Conservation (phyloP, 1,284 basidiomycete species). For the Microbotryum saponariae region DNA sequence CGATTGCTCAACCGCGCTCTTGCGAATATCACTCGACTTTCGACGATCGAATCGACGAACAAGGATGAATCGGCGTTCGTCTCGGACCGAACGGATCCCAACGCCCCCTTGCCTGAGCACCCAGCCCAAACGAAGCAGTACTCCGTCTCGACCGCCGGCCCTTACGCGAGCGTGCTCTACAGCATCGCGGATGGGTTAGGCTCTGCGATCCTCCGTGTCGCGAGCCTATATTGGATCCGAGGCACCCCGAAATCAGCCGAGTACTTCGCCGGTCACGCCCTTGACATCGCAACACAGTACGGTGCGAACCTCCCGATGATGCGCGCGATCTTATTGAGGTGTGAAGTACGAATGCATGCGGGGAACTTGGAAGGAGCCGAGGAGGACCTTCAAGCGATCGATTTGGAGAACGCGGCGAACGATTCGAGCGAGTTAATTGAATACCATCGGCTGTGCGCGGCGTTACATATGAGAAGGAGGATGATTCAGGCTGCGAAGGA, state of each 20-base stretch:
- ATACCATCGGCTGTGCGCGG: constrained; percentile 54
- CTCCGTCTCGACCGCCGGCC: not conserved
- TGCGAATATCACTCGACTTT: constrained; percentile 59
- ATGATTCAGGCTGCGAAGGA: constrained; percentile 50
- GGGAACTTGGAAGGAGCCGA: constrained; percentile 53
- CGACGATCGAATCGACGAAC: constrained; percentile 4
- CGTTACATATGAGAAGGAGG: constrained; percentile 43
- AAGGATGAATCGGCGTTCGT: not conserved
- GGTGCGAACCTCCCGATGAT: constrained; percentile 58
- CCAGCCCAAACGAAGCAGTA: constrained; percentile 37
- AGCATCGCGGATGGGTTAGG: constrained; percentile 47
- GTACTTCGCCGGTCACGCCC: constrained; percentile 67
- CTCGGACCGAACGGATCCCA: constrained; percentile 3
- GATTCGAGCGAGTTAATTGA: constrained; percentile 54
- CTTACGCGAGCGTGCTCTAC: not conserved
- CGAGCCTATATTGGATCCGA: constrained; percentile 55
- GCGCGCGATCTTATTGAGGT: constrained; percentile 56
- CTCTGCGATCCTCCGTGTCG: constrained; percentile 56
- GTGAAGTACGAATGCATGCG: constrained; percentile 60
- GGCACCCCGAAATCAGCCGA: constrained; percentile 74
- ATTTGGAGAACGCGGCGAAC: constrained; percentile 28
- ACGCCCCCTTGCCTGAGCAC: constrained; percentile 29
- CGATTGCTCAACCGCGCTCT: constrained; percentile 71
- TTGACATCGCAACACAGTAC: constrained; percentile 58
- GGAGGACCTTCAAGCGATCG: constrained; percentile 51